These are phyloP conservation scores for Ceratocystis huliohia DNA, from an alignment of 2,329 filamentous ascomycete genomes.

Conservation along the genomic window DNA sequence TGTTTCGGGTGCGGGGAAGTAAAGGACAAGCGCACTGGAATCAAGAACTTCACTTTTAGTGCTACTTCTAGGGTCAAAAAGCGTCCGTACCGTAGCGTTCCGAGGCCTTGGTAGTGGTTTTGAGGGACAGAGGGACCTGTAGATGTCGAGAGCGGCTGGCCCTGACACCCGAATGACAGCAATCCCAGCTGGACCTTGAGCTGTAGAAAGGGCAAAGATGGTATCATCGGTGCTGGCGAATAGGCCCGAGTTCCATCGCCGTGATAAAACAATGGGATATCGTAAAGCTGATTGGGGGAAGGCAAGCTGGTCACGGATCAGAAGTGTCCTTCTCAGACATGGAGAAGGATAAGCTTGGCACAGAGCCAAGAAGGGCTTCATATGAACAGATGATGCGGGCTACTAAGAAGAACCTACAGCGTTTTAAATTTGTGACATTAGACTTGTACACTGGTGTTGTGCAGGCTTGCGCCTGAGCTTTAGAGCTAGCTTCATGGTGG, in stretches of 20 bases:
- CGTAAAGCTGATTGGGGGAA: not conserved
- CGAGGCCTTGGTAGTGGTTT: constrained; percentile 36
- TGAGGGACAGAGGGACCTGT: constrained; percentile 38
- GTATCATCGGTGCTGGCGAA: constrained; percentile 39
- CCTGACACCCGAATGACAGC: constrained; percentile 83
- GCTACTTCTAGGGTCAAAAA: constrained; percentile 43
- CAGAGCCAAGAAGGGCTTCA: not conserved
- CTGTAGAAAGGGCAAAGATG: constrained; percentile 86
- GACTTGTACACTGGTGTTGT: not conserved
- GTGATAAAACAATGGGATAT: not conserved
- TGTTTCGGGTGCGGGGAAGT: constrained; percentile 68
- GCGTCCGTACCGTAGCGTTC: constrained; percentile 58
- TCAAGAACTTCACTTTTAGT: constrained; percentile 50
- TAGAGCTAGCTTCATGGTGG: constrained; percentile 11
- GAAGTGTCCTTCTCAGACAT: not conserved
- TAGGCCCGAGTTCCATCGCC: constrained; percentile 6
- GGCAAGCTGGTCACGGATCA: not conserved
- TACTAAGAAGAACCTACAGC: not conserved
- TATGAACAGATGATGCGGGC: not conserved
- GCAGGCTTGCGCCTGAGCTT: not conserved
- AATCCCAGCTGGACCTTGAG: constrained; percentile 74
- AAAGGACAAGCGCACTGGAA: constrained; percentile 64
- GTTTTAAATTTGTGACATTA: not conserved
- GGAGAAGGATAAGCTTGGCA: not conserved
- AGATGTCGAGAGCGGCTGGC: constrained; percentile 49